Percentiles rank a stretch among this genome's conserved stretches.
Conservation (phyloP, 306 rosid species). For the Dalbergia oliveri region DNA sequence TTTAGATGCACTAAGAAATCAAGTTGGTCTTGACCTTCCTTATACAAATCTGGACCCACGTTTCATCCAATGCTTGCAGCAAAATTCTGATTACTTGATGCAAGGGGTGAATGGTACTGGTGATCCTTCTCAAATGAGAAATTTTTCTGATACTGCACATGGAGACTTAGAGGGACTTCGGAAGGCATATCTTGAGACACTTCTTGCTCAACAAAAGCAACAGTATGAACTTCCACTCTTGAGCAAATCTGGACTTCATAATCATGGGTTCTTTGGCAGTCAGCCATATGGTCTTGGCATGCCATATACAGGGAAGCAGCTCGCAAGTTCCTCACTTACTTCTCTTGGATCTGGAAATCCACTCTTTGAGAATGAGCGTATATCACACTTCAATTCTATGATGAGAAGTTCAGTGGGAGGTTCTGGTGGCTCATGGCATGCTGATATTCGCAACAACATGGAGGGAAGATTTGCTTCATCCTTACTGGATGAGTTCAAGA, state of each 20-base stretch:
- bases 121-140: conserved; percentile 66
- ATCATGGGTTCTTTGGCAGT: conserved; percentile 63
- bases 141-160: conserved; percentile 60
- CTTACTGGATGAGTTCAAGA: conserved; percentile 92
- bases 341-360: conserved; percentile 69
- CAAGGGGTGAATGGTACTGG: conserved; percentile 59
- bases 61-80: conserved; percentile 62
- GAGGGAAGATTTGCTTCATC: conserved; percentile 73
- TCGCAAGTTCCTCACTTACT: conserved; percentile 61
- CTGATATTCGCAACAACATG: conserved; percentile 66
- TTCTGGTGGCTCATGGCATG: conserved; percentile 66
- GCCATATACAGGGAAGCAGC: conserved; percentile 70
- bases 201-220: conserved; percentile 81
- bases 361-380: conserved; percentile 71
- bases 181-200: conserved; percentile 76
- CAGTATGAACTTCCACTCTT: conserved; percentile 77
- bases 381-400: conserved; percentile 62
- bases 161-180: conserved; percentile 76
- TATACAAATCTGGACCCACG: conserved; percentile 62
- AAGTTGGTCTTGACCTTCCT: conserved; percentile 59
- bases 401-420: conserved; percentile 75
- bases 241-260: conserved; percentile 68
- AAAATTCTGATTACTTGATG: conserved; percentile 66
- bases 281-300: conserved; percentile 72
- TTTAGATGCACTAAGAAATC: conserved; percentile 57